phyloP scores from a whole-genome alignment of 208 protist species.

The Herpetomonas samuelpessoai region DNA sequence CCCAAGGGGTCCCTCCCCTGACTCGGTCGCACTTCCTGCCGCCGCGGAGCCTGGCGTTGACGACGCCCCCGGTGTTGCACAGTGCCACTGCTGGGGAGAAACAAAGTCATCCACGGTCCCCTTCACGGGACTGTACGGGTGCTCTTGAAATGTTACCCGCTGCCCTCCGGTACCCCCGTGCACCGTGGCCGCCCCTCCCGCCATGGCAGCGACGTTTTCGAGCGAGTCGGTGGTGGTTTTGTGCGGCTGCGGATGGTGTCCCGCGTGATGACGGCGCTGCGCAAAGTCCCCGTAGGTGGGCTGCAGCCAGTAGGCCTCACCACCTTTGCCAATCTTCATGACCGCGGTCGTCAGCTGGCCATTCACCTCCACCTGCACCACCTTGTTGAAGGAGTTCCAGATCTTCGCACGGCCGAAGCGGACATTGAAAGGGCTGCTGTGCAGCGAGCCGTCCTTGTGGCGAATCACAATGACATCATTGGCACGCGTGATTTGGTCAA shows the following conservation, averaged over 20 bases:
- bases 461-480: conserved; percentile 97
- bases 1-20: background rate
- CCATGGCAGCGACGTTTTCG: no score
- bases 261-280: background rate
- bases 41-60: background rate
- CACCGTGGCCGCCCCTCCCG: background rate
- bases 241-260: background rate
- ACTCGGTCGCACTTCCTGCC: background rate
- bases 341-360: conserved; percentile 72
- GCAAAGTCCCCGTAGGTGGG: conserved; percentile 35
- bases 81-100: background rate
- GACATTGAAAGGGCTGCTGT: conserved; percentile 96
- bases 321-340: conserved; percentile 95
- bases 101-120: background rate
- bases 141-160: background rate
- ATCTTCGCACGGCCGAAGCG: conserved; percentile 96
- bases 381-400: conserved; percentile 85
- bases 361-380: conserved; percentile 96
- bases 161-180: background rate
- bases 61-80: background rate
- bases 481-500: conserved; percentile 89
- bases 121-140: background rate
- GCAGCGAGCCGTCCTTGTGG: conserved; percentile 93
- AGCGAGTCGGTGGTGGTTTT: no score
- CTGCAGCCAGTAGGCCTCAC: conserved; percentile 94